A percentile compares a stretch with the other conserved stretches of the same genome.
These are phyloP conservation scores for Lactarius tabidus DNA, from an alignment of 768 basidiomycete species.

Conservation along the genomic window DNA sequence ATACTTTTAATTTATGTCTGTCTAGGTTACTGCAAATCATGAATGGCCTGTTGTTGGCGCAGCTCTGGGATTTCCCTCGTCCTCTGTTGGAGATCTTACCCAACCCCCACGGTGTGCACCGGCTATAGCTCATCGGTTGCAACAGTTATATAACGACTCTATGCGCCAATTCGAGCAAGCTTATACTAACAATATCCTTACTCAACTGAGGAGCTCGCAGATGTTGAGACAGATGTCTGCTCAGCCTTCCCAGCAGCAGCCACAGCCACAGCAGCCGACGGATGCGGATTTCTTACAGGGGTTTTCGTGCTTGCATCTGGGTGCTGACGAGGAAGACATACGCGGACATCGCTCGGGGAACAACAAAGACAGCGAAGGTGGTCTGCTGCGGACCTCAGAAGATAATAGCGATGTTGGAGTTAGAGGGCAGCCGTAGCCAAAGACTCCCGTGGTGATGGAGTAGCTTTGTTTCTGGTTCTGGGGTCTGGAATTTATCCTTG, in stretches of 20 bases:
- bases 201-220: neutral
- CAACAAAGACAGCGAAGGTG: neutral
- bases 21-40: conserved; percentile 8
- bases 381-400: neutral
- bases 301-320: neutral
- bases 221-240: neutral
- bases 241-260: neutral
- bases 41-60: conserved; percentile 16
- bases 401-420: neutral
- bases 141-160: conserved; percentile 1
- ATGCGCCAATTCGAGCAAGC: conserved; percentile 13
- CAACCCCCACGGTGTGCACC: conserved; percentile 9
- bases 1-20: neutral
- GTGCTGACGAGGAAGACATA: neutral
- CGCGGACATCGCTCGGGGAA: neutral
- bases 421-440: neutral
- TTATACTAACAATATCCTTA: neutral
- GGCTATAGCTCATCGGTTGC: conserved; percentile 4
- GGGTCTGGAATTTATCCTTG: neutral
- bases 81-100: neutral
- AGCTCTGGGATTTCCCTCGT: conserved; percentile 1
- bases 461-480: neutral
- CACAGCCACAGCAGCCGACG: neutral
- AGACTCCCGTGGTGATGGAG: neutral
- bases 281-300: conserved; percentile 2